These are phyloP conservation scores for Carex myosuroides DNA, from an alignment of 176 grass and related monocot species.

Conservation along the genomic window DNA sequence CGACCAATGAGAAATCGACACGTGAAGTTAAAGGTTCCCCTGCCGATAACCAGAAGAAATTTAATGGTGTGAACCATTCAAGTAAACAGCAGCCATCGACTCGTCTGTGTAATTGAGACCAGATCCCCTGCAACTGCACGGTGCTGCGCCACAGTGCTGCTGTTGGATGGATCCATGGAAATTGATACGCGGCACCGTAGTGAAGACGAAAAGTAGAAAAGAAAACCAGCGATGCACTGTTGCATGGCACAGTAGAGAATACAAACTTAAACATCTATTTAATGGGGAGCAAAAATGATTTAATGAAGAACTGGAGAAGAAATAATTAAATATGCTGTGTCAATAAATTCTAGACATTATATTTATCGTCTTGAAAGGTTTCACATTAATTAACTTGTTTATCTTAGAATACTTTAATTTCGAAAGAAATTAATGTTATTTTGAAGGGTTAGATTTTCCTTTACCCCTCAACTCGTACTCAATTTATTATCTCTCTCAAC, in stretches of 20 bases:
- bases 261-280: not conserved
- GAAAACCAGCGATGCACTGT: not conserved
- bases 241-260: not conserved
- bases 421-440: not conserved
- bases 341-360: not conserved
- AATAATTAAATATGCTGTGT: not conserved
- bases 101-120: not conserved
- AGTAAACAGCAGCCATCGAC: not conserved
- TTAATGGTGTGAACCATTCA: not conserved
- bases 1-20: not conserved
- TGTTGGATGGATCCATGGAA: not conserved
- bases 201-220: not conserved
- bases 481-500: too few relatives aligned
- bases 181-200: not conserved
- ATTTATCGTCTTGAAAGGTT: not conserved
- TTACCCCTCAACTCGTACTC: too few relatives aligned
- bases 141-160: not conserved
- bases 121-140: not conserved
- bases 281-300: not conserved
- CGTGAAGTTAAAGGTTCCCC: not conserved
- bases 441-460: not conserved
- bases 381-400: not conserved
- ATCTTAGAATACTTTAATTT: not conserved
- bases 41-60: not conserved
- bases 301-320: constrained; percentile 19